Conservation (phyloP, 2,329 filamentous ascomycete species). For the Stemphylium beticola region DNA sequence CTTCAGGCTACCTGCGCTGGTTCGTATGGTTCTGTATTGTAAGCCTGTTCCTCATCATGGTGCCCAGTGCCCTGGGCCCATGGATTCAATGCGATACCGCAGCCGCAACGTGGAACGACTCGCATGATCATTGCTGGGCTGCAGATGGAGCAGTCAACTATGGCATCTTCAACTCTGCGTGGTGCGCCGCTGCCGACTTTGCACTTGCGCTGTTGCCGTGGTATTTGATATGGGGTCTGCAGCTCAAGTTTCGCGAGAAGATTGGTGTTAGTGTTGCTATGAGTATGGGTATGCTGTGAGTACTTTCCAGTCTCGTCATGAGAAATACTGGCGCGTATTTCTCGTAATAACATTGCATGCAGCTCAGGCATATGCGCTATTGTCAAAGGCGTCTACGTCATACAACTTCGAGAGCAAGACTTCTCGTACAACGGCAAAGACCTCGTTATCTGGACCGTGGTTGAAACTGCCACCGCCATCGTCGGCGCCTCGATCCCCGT, state of each 20-base stretch:
- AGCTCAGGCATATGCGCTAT: conserved; percentile 37
- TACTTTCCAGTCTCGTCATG: not conserved
- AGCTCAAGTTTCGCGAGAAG: conserved; percentile 32
- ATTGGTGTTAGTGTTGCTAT: conserved; percentile 40
- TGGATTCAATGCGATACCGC: conserved; percentile 30
- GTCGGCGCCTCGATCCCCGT: conserved; percentile 39
- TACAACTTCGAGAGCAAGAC: conserved; percentile 31
- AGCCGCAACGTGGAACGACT: conserved; percentile 25
- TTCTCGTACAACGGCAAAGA: conserved; percentile 41
- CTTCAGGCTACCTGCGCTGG: conserved; percentile 14
- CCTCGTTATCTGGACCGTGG: conserved; percentile 38
- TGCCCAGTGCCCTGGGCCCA: conserved; percentile 28
- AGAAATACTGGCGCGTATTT: not conserved
- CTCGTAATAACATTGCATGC: not conserved
- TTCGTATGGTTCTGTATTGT: conserved; percentile 35
- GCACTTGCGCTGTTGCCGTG: conserved; percentile 36
- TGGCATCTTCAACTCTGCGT: conserved; percentile 39
- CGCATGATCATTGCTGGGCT: conserved; percentile 28
- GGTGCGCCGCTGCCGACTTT: conserved; percentile 32
- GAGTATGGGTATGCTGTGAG: conserved; percentile 37
- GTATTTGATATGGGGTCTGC: conserved; percentile 33
- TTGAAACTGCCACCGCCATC: conserved; percentile 39
- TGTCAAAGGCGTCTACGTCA: conserved; percentile 32
- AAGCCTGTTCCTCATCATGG: conserved; percentile 34
- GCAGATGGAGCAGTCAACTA: conserved; percentile 22